These are phyloP conservation scores for Kwoniella sp. DNA, from an alignment of 768 basidiomycete genomes.

Conservation along the genomic window DNA sequence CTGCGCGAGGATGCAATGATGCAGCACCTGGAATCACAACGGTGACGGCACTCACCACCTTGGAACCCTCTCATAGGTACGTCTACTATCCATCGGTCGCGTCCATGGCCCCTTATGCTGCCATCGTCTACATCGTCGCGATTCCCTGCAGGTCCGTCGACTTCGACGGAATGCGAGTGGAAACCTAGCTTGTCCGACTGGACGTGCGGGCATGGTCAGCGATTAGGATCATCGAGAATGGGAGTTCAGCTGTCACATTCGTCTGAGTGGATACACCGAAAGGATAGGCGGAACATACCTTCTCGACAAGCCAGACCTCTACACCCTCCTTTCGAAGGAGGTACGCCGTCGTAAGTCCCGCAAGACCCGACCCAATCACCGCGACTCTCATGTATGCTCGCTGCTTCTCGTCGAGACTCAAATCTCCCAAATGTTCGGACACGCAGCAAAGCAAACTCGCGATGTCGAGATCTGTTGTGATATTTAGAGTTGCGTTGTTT, in stretches of 20 bases:
- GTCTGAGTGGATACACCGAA: conserved; percentile 1
- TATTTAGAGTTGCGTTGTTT: too few relatives aligned
- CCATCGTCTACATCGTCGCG: conserved; percentile 4
- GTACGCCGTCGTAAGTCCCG: conserved; percentile 71
- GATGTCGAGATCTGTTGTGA: too few relatives aligned
- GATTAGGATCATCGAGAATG: too few relatives aligned
- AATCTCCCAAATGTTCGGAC: too few relatives aligned
- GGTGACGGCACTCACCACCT: conserved; percentile 62
- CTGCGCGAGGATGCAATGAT: too few relatives aligned
- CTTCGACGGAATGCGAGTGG: conserved; percentile 62
- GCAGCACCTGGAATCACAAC: not conserved
- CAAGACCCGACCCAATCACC: conserved; percentile 72
- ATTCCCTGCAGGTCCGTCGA: conserved; percentile 46
- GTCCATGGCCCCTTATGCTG: conserved; percentile 25
- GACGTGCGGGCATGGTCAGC: too few relatives aligned
- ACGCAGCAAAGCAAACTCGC: too few relatives aligned
- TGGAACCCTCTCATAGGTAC: conserved; percentile 83
- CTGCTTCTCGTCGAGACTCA: too few relatives aligned
- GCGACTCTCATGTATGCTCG: conserved; percentile 59
- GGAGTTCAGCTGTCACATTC: not conserved
- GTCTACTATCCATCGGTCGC: conserved; percentile 62
- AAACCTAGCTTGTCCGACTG: conserved; percentile 68
- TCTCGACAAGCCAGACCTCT: conserved; percentile 75
- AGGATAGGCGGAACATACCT: conserved; percentile 59
- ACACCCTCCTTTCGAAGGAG: conserved; percentile 62